phyloP scores from a whole-genome alignment of 2,329 filamentous ascomycete genomes.

The Ramichloridium luteum region DNA sequence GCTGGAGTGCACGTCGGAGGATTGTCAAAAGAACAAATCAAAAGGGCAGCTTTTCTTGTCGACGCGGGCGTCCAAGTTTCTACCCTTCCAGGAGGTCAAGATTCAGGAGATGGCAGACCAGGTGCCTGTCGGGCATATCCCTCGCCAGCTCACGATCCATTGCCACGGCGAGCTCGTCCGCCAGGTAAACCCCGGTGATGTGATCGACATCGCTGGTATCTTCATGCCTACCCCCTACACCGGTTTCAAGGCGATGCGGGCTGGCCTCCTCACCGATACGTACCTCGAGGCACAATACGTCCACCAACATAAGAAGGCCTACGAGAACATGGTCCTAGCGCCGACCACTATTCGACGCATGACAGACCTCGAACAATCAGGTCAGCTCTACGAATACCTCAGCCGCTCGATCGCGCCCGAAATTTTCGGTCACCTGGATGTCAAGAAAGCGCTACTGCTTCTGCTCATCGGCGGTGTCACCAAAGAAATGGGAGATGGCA shows the following conservation, averaged over 20 bases:
- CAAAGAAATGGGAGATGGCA: constrained; percentile 94
- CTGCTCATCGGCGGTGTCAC: constrained; percentile 91
- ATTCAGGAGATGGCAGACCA: constrained; percentile 99
- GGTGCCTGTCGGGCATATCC: constrained; percentile 95
- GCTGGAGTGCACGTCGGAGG: constrained; percentile 73
- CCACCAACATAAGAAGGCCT: constrained; percentile 94
- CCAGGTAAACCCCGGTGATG: constrained; percentile 82
- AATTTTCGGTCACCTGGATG: constrained; percentile 90
- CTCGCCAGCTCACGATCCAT: constrained; percentile 75
- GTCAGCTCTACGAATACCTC: constrained; percentile 90
- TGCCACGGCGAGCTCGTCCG: constrained; percentile 80
- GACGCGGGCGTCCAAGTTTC: constrained; percentile 89
- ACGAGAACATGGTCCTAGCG: constrained; percentile 82
- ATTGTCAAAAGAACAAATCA: constrained; percentile 79
- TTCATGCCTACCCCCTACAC: constrained; percentile 97
- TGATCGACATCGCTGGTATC: constrained; percentile 86
- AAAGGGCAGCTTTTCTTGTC: constrained; percentile 91
- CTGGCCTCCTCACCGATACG: constrained; percentile 91
- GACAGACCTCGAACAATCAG: constrained; percentile 69
- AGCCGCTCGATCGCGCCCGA: constrained; percentile 94
- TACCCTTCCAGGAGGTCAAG: constrained; percentile 97
- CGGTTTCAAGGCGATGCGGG: constrained; percentile 95
- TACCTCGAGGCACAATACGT: constrained; percentile 92
- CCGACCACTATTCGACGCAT: constrained; percentile 69
- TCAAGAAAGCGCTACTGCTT: constrained; percentile 94